Percentiles rank a stretch among this genome's conserved stretches.
These are phyloP conservation scores for Ophiostoma triangulosporum DNA, from an alignment of 2,329 filamentous ascomycete species.

Conservation along the genomic window DNA sequence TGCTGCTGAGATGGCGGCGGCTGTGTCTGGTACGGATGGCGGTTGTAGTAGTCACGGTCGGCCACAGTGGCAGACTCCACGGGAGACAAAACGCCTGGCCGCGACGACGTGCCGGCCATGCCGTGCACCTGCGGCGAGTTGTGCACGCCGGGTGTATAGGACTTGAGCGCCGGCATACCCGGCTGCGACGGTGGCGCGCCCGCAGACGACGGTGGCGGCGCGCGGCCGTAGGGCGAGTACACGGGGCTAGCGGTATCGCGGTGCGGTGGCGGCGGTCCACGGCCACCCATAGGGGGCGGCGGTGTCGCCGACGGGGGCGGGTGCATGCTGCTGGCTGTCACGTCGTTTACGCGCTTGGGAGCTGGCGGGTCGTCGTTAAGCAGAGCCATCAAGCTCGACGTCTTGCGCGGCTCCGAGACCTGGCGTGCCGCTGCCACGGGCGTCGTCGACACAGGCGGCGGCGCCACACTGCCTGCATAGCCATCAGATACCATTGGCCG, in stretches of 20 bases:
- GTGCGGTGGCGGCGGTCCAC: conserved; percentile 38
- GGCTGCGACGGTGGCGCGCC: conserved; percentile 21
- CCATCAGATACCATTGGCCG: conserved; percentile 20
- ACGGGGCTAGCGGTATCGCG: conserved; percentile 33
- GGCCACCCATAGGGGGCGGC: conserved; percentile 4
- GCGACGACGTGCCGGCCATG: conserved; percentile 25
- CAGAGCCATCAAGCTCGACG: conserved; percentile 48
- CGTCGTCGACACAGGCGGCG: conserved; percentile 23
- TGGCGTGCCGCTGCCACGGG: conserved; percentile 22
- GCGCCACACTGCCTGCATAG: conserved; percentile 6
- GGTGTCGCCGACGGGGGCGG: conserved; percentile 6
- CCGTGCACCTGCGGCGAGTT: conserved; percentile 38
- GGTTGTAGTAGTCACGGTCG: conserved; percentile 35
- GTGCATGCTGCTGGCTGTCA: conserved; percentile 19
- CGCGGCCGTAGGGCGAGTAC: conserved; percentile 33
- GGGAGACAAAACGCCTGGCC: conserved; percentile 28
- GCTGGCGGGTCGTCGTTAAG: conserved; percentile 46
- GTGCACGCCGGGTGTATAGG: conserved; percentile 26
- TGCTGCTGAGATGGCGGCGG: conserved; percentile 17
- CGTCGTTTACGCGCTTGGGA: conserved; percentile 36
- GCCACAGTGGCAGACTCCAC: conserved; percentile 25
- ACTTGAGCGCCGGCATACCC: conserved; percentile 42
- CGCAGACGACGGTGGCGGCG: conserved; percentile 18
- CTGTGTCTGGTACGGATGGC: conserved; percentile 22
- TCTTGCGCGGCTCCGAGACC: conserved; percentile 28